Evolutionary conservation across 2,329 filamentous ascomycete genomes (phyloP).

Genomic region (Rhynchosporium graminicola): DNA sequence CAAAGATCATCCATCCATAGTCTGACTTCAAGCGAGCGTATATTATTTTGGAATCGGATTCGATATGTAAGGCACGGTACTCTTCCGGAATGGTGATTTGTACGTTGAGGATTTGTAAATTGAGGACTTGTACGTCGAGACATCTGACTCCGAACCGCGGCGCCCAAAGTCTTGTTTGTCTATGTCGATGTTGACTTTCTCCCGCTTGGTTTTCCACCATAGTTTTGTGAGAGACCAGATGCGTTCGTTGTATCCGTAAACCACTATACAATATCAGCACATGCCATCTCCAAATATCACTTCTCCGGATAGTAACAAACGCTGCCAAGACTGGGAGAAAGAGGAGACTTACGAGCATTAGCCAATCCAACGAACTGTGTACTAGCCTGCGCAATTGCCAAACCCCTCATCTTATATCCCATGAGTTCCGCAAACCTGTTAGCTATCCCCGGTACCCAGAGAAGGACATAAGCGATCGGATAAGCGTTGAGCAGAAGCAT

Average conservation of each 20-base stretch:
- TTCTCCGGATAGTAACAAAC: no score
- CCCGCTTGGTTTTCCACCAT: slow-evolving; percentile 19
- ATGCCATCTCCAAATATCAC: not conserved
- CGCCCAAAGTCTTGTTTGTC: not conserved
- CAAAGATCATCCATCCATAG: no score
- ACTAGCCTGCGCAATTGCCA: slow-evolving; percentile 40
- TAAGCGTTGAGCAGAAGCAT: slow-evolving; percentile 45
- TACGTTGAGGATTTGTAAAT: not conserved
- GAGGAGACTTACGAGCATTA: slow-evolving; percentile 36
- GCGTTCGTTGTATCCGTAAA: slow-evolving; percentile 44
- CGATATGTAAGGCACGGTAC: not conserved
- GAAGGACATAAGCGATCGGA: slow-evolving; percentile 43
- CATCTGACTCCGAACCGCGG: not conserved
- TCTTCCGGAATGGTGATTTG: not conserved
- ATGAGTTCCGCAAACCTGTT: slow-evolving; percentile 36
- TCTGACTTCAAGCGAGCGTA: not conserved
- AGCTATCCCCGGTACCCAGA: slow-evolving; percentile 44
- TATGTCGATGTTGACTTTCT: not conserved
- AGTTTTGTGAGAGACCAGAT: slow-evolving; percentile 18
- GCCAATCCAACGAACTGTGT: slow-evolving; percentile 44
- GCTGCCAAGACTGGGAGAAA: not conserved
- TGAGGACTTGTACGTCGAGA: not conserved
- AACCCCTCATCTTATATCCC: slow-evolving; percentile 38
- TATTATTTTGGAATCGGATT: not conserved
- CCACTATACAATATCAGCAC: slow-evolving; percentile 28